These are phyloP conservation scores for Rasamsonia emersonii DNA, from an alignment of 2,329 filamentous ascomycete genomes.

Conservation along the genomic window DNA sequence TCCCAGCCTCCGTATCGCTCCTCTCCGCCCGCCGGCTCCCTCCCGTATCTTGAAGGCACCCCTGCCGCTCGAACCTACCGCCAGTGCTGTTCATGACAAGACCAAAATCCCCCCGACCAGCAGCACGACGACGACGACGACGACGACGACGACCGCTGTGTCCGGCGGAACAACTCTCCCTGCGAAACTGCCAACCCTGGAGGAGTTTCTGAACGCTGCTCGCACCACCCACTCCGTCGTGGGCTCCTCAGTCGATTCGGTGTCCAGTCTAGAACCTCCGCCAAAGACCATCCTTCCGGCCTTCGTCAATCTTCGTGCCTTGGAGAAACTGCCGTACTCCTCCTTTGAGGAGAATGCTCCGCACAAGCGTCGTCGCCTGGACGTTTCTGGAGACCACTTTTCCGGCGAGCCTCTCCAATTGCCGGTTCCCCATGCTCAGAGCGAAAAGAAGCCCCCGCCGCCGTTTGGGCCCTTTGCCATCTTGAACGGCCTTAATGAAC, in stretches of 20 bases:
- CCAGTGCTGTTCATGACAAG: conserved; percentile 23
- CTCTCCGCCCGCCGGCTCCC: conserved; percentile 38
- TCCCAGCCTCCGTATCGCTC: conserved; percentile 37
- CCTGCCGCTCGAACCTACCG: conserved; percentile 38
- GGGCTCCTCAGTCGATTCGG: conserved; percentile 16
- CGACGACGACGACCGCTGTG: conserved; percentile 14
- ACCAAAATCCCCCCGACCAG: conserved; percentile 15
- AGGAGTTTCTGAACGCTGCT: conserved; percentile 28
- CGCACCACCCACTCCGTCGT: conserved; percentile 16
- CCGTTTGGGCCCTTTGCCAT: conserved; percentile 39
- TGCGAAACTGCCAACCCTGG: conserved; percentile 26
- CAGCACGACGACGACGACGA: conserved; percentile 1
- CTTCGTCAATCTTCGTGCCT: conserved; percentile 39
- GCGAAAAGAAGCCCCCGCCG: conserved; percentile 35
- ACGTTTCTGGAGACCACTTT: conserved; percentile 32
- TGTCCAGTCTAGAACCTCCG: conserved; percentile 26
- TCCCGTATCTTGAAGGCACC: conserved; percentile 33
- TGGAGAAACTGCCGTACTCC: conserved; percentile 36
- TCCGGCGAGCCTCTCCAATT: conserved; percentile 36
- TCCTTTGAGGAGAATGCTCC: conserved; percentile 30
- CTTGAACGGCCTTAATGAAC: conserved; percentile 55
- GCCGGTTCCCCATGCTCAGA: conserved; percentile 39
- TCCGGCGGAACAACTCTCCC: conserved; percentile 23
- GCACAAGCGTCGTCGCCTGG: conserved; percentile 37
- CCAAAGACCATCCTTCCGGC: conserved; percentile 36